These are phyloP conservation scores for Curvularia lunata DNA, from an alignment of 2,329 filamentous ascomycete species.

Conservation along the genomic window DNA sequence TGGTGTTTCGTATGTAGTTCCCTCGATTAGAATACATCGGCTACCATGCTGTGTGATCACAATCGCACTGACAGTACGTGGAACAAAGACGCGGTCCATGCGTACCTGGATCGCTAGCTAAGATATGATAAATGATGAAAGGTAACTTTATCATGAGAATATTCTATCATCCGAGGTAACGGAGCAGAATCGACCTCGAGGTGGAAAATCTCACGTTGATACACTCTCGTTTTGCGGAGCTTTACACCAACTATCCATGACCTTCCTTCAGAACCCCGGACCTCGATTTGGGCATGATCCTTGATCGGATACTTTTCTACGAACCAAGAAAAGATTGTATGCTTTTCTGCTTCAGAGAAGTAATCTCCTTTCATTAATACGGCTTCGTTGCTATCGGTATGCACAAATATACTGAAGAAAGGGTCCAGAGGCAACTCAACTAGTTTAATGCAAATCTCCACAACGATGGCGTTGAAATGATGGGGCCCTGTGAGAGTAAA, in stretches of 20 bases:
- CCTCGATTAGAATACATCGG: not conserved
- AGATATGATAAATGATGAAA: not conserved
- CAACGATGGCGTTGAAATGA: not conserved
- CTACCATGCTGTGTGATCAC: not conserved
- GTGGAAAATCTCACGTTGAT: not conserved
- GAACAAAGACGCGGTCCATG: not conserved
- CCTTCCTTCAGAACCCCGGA: not conserved
- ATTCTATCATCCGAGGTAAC: too few relatives aligned
- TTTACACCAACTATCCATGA: too few relatives aligned
- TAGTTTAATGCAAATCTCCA: not conserved
- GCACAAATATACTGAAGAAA: not conserved
- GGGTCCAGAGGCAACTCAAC: not conserved
- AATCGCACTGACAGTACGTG: not conserved
- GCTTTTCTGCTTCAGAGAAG: not conserved
- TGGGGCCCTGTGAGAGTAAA: not conserved
- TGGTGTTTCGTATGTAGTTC: too few relatives aligned
- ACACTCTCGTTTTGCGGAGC: not conserved
- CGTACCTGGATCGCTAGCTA: not conserved
- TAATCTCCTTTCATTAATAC: not conserved
- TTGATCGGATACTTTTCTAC: not conserved
- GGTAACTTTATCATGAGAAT: too few relatives aligned
- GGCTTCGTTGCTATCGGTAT: not conserved
- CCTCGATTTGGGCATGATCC: not conserved
- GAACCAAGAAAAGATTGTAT: not conserved
- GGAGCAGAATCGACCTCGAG: not conserved